phyloP scores from a whole-genome alignment of 75 land plant species.

The Chamaecyparis obtusa region DNA sequence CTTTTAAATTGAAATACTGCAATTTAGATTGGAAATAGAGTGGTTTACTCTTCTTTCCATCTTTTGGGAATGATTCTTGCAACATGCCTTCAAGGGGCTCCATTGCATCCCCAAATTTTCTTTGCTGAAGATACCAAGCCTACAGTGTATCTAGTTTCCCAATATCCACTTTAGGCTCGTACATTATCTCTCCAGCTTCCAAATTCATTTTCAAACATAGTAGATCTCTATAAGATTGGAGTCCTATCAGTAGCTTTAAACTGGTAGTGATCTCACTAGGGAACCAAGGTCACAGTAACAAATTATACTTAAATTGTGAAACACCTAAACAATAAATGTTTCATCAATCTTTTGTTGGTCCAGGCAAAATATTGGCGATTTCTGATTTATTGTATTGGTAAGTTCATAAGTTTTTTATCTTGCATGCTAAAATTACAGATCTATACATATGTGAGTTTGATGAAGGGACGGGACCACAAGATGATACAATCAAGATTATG shows the following conservation, averaged over 20 bases:
- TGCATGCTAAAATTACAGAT: neutral
- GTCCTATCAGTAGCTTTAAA: neutral
- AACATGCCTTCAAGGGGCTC: neutral
- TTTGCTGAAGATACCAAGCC: neutral
- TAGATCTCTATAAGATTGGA: neutral
- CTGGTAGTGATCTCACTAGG: neutral
- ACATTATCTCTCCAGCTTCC: neutral
- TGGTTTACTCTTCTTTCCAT: no score
- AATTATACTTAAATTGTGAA: neutral
- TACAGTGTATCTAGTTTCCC: neutral
- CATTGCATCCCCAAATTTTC: no score
- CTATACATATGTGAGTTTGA: neutral
- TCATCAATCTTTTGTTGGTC: no score
- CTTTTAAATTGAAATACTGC: neutral
- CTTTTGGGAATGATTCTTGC: neutral
- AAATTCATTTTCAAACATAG: neutral
- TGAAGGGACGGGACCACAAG: no score
- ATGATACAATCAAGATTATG: no score
- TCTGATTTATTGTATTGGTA: no score
- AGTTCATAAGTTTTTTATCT: neutral
- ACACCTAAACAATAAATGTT: no score
- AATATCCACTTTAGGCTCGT: neutral
- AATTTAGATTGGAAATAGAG: neutral
- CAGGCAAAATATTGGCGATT: neutral
- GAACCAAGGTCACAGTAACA: neutral